These are phyloP conservation scores for Eimeria zaria DNA, from an alignment of 169 alveolate genomes.

Conservation along the genomic window DNA sequence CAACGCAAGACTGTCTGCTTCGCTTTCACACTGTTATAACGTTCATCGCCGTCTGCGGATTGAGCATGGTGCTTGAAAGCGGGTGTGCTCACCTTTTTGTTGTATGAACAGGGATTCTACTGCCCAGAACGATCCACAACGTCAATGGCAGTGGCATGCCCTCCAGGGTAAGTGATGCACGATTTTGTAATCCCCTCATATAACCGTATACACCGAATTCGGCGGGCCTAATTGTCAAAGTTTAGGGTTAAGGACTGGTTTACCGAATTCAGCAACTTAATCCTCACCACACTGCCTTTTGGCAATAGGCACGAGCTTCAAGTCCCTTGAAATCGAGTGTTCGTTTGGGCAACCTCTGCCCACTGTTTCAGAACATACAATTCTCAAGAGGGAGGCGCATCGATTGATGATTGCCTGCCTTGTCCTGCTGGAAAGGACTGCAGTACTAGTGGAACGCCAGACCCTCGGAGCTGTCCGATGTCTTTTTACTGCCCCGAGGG, in stretches of 20 bases:
- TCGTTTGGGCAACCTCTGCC: background rate
- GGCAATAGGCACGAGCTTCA: background rate
- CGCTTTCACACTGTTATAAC: background rate
- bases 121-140: conserved; percentile 71
- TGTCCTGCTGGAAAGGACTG: conserved; percentile 86
- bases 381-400: conserved; percentile 35
- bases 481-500: conserved; percentile 90
- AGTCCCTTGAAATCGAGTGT: background rate
- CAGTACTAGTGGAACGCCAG: conserved; percentile 77
- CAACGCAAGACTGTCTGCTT: background rate
- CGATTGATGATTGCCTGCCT: conserved; percentile 36
- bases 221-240: background rate
- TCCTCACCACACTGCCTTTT: background rate
- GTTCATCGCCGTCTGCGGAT: background rate
- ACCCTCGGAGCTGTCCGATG: conserved; percentile 62
- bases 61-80: background rate
- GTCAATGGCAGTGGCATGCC: conserved; percentile 74
- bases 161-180: conserved; percentile 51
- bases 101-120: conserved; percentile 39
- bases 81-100: background rate
- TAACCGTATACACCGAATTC: background rate
- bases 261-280: background rate
- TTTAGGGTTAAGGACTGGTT: background rate
- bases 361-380: conserved; percentile 53
- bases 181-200: background rate